Evolutionary conservation across 169 alveolate genomes (phyloP).

Genomic region (Perkinsus olseni): DNA sequence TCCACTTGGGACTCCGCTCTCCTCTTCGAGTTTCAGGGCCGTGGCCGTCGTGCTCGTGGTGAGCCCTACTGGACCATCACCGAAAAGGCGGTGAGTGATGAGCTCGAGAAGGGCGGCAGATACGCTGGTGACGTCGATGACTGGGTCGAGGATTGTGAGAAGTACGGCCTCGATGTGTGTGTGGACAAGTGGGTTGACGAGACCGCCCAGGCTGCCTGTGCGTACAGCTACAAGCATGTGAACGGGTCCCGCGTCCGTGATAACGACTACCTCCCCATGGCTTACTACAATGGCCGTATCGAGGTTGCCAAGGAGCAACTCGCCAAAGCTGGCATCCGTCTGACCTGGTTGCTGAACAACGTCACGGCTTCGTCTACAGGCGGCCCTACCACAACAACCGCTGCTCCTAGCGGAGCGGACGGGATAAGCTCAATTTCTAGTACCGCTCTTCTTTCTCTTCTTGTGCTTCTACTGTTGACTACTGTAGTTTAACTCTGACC

Average conservation of each 20-base stretch:
- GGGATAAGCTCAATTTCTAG: neutral
- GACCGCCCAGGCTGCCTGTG: neutral
- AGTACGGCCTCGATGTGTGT: neutral
- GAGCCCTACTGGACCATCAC: neutral
- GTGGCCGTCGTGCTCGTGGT: neutral
- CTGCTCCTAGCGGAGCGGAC: neutral
- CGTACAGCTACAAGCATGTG: neutral
- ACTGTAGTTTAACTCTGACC: neutral
- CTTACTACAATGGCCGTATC: neutral
- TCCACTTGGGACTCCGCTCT: neutral
- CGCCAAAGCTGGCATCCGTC: neutral
- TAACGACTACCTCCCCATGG: neutral
- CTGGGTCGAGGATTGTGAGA: neutral
- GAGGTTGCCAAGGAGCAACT: neutral
- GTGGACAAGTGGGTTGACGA: neutral
- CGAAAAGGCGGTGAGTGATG: neutral
- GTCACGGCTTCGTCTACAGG: neutral
- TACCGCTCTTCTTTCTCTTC: neutral
- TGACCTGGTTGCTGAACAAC: neutral
- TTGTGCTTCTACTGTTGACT: neutral
- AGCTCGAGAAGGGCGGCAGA: neutral
- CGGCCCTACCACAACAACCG: neutral
- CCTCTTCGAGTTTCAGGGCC: neutral
- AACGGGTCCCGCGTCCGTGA: neutral
- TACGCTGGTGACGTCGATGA: neutral